Base-by-base conservation (phyloP, 768 basidiomycete genomes). In the Amanita muscaria region DNA sequence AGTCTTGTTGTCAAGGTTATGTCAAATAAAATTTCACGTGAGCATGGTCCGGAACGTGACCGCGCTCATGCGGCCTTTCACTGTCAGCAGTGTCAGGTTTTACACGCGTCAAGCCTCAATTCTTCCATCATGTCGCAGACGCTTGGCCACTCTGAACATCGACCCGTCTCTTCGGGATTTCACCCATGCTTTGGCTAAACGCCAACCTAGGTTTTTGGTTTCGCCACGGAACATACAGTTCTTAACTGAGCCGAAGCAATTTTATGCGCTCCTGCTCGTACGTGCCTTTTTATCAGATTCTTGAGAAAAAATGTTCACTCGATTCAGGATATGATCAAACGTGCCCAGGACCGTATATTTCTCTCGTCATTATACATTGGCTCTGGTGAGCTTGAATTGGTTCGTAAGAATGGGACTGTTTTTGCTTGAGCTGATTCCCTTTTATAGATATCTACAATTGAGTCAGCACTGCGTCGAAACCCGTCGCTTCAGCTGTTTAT, bases 321-420 rank as follows among this genome's bases (percentile, higher is more conserved):
- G 16, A 11, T 24, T 2, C 54, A 93, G 91, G 68, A 76, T 47
- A 81, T 89, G 72, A 80, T 98, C 42, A 65, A 66, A 34, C 69
- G 76, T n/a, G 94, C 94, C 1, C 76, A 79, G 46, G 63, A 68
- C 40, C 77, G 92, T 45, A 78, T 99, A 53, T 88, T 93, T 56
- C 72, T 99, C 22, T 96, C 94, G 0, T 88, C 88, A 1, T 66
- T 96, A 9, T 96, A 96, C 59, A 79, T 96, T 43, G 90, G 90
- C 10, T 73, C 79, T 9, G 73, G 79, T 40, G 90, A 96, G 59
- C 64, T 66, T 7, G 76, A 87, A 49, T 72, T 99, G 51, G 94
- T 93, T 46, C 53, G 84, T 44, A 10, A 3, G 16, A 10, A 11
- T 21, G 8, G 12, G 22, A 7, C 6, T 30, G 0, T 24, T 39